phyloP scores from a whole-genome alignment of 768 basidiomycete genomes.

The Termitomyces sp. region DNA sequence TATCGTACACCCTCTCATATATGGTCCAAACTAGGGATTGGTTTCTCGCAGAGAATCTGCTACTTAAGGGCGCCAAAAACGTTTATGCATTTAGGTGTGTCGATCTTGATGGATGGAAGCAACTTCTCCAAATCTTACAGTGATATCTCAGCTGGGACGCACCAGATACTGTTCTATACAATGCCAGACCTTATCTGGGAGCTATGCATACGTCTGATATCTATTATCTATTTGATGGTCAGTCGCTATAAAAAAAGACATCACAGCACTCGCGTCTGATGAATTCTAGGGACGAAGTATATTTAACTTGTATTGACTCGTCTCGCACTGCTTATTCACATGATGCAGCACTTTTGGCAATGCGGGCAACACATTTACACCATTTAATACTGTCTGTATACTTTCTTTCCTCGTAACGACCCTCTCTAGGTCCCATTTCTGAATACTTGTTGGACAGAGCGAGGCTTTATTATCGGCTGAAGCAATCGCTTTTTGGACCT shows the following conservation, averaged over 20 bases:
- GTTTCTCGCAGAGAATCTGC: conserved; percentile 27
- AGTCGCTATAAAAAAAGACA: not conserved
- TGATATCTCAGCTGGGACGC: conserved; percentile 31
- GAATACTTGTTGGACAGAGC: conserved; percentile 18
- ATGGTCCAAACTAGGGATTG: conserved; percentile 25
- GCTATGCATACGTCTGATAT: conserved; percentile 39
- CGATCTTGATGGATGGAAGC: not conserved
- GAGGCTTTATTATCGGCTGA: conserved; percentile 30
- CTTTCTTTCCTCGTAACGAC: not conserved
- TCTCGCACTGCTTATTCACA: not conserved
- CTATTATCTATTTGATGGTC: conserved; percentile 37
- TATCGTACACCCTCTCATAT: not conserved
- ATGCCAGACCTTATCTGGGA: conserved; percentile 28
- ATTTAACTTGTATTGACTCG: not conserved
- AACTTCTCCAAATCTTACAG: not conserved
- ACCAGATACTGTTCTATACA: conserved; percentile 32
- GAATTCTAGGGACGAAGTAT: not conserved
- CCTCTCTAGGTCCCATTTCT: not conserved
- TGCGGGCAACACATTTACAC: not conserved
- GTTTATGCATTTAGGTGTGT: conserved; percentile 29
- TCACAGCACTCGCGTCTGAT: not conserved
- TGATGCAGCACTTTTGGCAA: not conserved
- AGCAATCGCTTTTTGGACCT: conserved; percentile 41
- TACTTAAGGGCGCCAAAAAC: conserved; percentile 22
- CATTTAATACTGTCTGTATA: not conserved